Conservation (phyloP, 805 yeast genomes). For the baker's yeast (Saccharomyces cerevisiae) region DNA sequence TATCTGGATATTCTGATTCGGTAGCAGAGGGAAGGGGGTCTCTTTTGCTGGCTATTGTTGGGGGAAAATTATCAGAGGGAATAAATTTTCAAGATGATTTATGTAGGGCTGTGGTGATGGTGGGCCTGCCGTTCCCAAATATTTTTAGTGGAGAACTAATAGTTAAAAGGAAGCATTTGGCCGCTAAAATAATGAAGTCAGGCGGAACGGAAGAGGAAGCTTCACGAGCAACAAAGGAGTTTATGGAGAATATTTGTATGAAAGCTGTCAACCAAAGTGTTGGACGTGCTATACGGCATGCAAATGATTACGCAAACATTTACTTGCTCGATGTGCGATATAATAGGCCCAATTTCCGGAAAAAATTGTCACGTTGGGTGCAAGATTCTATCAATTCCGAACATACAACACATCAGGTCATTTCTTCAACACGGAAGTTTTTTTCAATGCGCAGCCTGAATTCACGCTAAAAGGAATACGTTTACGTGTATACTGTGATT, state of each 20-base stretch:
- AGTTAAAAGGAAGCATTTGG: slow-evolving; percentile 61
- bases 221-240: slow-evolving; percentile 40
- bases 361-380: slow-evolving; percentile 72
- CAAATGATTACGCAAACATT: slow-evolving; percentile 69
- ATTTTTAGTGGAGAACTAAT: slow-evolving; percentile 71
- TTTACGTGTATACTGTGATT: not conserved
- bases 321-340: slow-evolving; percentile 65
- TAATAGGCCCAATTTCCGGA: slow-evolving; percentile 36
- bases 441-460: slow-evolving; percentile 8
- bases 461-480: not conserved
- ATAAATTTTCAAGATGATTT: slow-evolving; percentile 80
- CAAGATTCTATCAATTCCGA: slow-evolving; percentile 32
- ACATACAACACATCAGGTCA: slow-evolving; percentile 9
- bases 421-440: slow-evolving; percentile 18
- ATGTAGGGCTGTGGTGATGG: slow-evolving; percentile 81
- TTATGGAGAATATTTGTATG: slow-evolving; percentile 81
- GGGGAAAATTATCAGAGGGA: slow-evolving; percentile 90
- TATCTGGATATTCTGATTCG: slow-evolving; percentile 43
- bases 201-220: slow-evolving; percentile 47
- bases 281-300: slow-evolving; percentile 85
- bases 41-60: slow-evolving; percentile 73
- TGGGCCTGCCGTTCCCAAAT: slow-evolving; percentile 88
- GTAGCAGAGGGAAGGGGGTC: slow-evolving; percentile 46
- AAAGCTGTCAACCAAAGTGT: slow-evolving; percentile 86
- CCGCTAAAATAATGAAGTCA: slow-evolving; percentile 36